These are phyloP conservation scores for Plantago coronopus DNA, from an alignment of 305 asterid species.

Conservation along the genomic window DNA sequence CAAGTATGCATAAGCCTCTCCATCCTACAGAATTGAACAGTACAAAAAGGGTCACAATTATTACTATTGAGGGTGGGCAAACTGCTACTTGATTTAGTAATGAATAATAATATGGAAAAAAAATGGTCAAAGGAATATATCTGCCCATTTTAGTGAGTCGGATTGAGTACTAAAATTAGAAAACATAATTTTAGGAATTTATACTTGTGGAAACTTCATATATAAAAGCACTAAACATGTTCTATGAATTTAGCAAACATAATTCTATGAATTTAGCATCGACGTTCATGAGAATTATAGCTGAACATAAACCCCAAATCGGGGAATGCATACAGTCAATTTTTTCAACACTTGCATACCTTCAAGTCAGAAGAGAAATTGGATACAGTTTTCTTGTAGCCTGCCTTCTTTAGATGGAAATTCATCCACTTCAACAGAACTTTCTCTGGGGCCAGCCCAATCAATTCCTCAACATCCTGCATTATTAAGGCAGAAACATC, in stretches of 20 bases:
- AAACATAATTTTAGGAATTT: conserved; percentile 6
- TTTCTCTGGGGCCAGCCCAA: conserved; percentile 96
- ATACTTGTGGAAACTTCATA: background rate
- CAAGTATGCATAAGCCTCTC: conserved; percentile 93
- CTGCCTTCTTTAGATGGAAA: conserved; percentile 93
- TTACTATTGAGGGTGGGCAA: conserved; percentile 1
- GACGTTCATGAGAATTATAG: background rate
- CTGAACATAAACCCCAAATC: conserved; percentile 12
- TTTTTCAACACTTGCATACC: conserved; percentile 39
- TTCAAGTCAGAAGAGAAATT: conserved; percentile 91
- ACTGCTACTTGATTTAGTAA: background rate
- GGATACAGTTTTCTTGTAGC: conserved; percentile 75
- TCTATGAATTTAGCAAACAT: background rate
- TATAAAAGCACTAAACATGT: background rate
- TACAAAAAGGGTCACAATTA: conserved; percentile 8
- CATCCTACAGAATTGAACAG: conserved; percentile 57
- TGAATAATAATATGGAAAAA: conserved; percentile 8
- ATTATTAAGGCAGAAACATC: conserved; percentile 28
- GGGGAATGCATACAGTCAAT: conserved; percentile 12
- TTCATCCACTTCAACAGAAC: conserved; percentile 95
- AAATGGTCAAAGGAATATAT: conserved; percentile 5
- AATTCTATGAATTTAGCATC: background rate
- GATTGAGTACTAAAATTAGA: conserved; percentile 4
- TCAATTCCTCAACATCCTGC: conserved; percentile 96
- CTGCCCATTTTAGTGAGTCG: background rate